Evolutionary conservation across 176 grass and related monocot genomes (phyloP), one percentile per base, ranked within the genome.

Genomic region (Oryza nivara): DNA sequence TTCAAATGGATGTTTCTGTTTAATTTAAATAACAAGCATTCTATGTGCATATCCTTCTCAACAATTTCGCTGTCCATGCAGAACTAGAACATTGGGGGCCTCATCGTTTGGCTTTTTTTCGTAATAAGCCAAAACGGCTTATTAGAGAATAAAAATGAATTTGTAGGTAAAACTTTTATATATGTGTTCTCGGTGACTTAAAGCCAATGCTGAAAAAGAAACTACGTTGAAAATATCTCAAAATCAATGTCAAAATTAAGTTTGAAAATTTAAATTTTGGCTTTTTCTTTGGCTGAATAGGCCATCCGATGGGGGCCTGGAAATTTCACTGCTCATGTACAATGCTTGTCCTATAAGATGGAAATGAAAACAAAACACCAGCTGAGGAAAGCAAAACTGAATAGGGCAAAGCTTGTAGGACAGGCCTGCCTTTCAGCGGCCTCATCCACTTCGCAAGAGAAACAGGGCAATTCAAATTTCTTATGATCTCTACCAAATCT

Each of bases 331-430:
- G 26, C 15, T 45, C 7, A 75, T 17, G 52, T 23, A 68, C 25
- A 68, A 84, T 26, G 16, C 70, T 22, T 49, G 52, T n/a, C 36
- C 38, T 51, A 36, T 12, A 67, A 51, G 19, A 80, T 28, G 35
- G 30, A 67, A 86, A 83, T 64, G 35, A 30, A 83, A 15, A 26
- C 41, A 52, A 83, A 15, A 20, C 41, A 81, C 70, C 67, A 49
- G 71, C 8, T 52, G 65, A 43, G 45, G 28, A 65, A 65, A 44
- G 41, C 9, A 70, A 69, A 81, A 51, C 0, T 66, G 49, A 72
- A 72, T 17, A 89, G 47, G 43, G 51, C 8, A 67, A 74, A 65
- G 47, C 23, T 67, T 81, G 36, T 56, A 65, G 23, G 11, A 73
- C 22, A 73, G 11, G 16, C 74, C 34, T 34, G 16, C 25, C 36